Conservation (phyloP, 768 basidiomycete genomes). For the Boletus tylopilopsis region DNA sequence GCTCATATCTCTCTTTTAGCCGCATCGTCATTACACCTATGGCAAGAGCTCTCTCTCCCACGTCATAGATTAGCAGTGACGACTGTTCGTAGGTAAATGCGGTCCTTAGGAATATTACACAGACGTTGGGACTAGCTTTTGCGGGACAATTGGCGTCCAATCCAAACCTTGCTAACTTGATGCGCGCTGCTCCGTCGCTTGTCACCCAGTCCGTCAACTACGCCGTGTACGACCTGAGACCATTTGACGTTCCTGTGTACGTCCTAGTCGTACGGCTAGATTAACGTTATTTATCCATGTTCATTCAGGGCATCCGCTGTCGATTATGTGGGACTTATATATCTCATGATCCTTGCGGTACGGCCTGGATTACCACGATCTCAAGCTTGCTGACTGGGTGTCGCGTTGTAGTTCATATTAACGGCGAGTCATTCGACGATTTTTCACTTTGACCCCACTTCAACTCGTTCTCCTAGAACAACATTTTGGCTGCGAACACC, state of each 20-base stretch:
- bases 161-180: slow-evolving; percentile 33
- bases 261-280: slow-evolving; percentile 15
- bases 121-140: slow-evolving; percentile 33
- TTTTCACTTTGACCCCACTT: background rate
- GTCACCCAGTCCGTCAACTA: slow-evolving; percentile 48
- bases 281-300: background rate
- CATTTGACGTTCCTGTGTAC: slow-evolving; percentile 59
- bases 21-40: slow-evolving; percentile 14
- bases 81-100: slow-evolving; percentile 20
- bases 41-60: background rate
- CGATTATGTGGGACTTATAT: slow-evolving; percentile 53
- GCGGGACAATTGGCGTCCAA: slow-evolving; percentile 25
- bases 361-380: background rate
- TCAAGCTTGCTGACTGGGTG: slow-evolving; percentile 2
- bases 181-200: slow-evolving; percentile 46
- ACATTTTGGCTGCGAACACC: slow-evolving; percentile 32
- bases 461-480: slow-evolving; percentile 21
- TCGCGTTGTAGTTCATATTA: slow-evolving; percentile 22
- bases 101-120: slow-evolving; percentile 37
- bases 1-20: slow-evolving; percentile 13
- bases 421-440: slow-evolving; percentile 16
- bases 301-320: slow-evolving; percentile 49
- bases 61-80: background rate
- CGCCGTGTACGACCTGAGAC: slow-evolving; percentile 45
- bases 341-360: slow-evolving; percentile 37